Evolutionary conservation across 2,329 filamentous ascomycete genomes (phyloP), one percentile per base, ranked within the genome.

Genomic region (Colletotrichum tropicale): DNA sequence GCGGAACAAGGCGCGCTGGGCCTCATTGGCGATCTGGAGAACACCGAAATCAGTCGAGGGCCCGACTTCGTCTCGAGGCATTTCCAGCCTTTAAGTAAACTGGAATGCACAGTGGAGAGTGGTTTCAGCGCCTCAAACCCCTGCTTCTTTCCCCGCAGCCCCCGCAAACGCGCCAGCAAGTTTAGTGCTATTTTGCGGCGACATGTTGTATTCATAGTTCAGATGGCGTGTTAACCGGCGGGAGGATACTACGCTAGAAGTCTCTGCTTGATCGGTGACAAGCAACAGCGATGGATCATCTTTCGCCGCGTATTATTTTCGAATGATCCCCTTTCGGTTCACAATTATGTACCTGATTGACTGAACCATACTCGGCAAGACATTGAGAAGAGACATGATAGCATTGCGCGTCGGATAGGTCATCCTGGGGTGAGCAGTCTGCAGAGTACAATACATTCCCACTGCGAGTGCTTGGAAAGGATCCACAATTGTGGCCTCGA

Each of bases 261-360:
- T 24, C 24, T 24, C 30, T 12, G 65, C 66, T 32, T 18, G 94
- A 85, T 92, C 82, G 81, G 89, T 78, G 83, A 88, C 80, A 10
- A 86, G 80, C 10, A 93, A 67, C 89, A 91, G 78, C 93, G 93
- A 60, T 87, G 0, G 84, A 75, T 89, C 88, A 67, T 84, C 81
- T 64, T 88, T 84, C 12, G 90, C 90, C 43, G 88, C 88, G 76
- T 87, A 81, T 74, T 91, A 86, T 76, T 91, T 90, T 24, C 24
- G 24, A 24, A 24, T 24, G 24, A 24, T 24, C 24, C 24, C 4
- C 4, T 24, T 24, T 4, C 24, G 3, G 24, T 24, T 24, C 24
- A 24, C 24, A 12, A 18, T 6, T n/a, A 1, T 0, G 9, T 43
- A n/a, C 18, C 38, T 43, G 38, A n/a, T 1, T 3, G 5, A n/a